Percentiles rank a stretch among this genome's conserved stretches.
Conservation (phyloP, 2,329 filamentous ascomycete species). For the Colletotrichum musicola region DNA sequence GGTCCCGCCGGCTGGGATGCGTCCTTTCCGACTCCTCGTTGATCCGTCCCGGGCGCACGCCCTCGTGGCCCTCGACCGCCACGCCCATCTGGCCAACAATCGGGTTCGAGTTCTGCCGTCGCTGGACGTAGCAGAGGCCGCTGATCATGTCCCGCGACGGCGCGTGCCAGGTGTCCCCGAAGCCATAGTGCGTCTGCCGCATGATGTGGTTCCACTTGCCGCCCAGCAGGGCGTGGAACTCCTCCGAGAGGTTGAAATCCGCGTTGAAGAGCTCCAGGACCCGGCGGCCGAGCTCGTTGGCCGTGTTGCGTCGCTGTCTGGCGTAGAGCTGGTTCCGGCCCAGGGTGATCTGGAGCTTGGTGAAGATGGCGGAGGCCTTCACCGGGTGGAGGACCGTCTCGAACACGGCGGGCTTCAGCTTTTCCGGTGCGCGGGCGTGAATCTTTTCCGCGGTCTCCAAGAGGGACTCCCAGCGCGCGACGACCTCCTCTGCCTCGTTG, state of each 20-base stretch:
- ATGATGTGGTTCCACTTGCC: constrained; percentile 71
- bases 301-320: constrained; percentile 66
- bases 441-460: constrained; percentile 54
- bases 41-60: constrained; percentile 51
- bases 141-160: constrained; percentile 67
- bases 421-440: constrained; percentile 31
- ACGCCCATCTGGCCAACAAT: constrained; percentile 57
- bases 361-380: constrained; percentile 67
- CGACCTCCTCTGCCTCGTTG: constrained; percentile 67
- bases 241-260: constrained; percentile 62
- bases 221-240: constrained; percentile 62
- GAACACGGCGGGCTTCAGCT: constrained; percentile 67
- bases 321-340: constrained; percentile 67
- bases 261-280: constrained; percentile 63
- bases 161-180: constrained; percentile 69
- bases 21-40: constrained; percentile 67
- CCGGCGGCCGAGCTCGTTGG: constrained; percentile 62
- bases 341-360: constrained; percentile 59
- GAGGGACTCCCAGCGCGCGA: constrained; percentile 53
- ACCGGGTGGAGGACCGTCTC: constrained; percentile 72
- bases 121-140: constrained; percentile 66
- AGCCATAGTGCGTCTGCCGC: constrained; percentile 62
- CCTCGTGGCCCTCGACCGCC: constrained; percentile 49
- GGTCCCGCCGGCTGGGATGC: constrained; percentile 54
- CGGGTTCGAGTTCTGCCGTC: constrained; percentile 59